Base-by-base conservation (phyloP, 495 filamentous ascomycete genomes). In the Aspergillus egyptiacus region DNA sequence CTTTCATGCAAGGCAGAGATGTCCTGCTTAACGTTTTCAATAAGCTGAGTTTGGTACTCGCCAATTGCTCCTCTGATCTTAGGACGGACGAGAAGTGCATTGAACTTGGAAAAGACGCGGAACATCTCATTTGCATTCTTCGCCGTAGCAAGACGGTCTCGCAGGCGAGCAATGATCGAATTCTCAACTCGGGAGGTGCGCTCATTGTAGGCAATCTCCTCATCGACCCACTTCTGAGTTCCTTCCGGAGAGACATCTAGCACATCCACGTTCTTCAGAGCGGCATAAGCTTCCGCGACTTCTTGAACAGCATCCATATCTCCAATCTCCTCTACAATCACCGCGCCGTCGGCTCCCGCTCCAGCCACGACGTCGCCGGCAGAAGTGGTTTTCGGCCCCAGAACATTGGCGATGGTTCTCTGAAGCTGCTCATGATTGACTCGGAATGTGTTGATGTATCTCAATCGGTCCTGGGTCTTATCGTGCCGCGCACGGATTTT, bases 61-160 rank as follows among this genome's bases (percentile, higher is more conserved):
- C 89, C 83, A 60, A 99, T 99, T 41, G 93, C 93, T 59, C 93
- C 90, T 34, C 93, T 82, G 63, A 99, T 96, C 73, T 97, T 97
- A 14, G 94, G 94, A 23, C 93, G 81, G 39, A 99, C 90, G 59
- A 99, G 91, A 39, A 99, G 83, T 22, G 93, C 94, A 60, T 99
- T 99, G 77, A 99, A 99, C 61, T 96, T 96, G 15, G 93, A 99
- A 63, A 97, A 97, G 37, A 99, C 93, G 30, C 94, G 87, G 64
- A 99, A 99, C 93, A 97, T 99, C 63, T 97, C 93, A 62, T 94
- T 97, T 17, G 93, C 93, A 44, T 84, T 91, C 74, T 91, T 97
- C 10, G 93, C 90, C 2, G 87, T 96, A 2, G 91, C 93, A 42
- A 99, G 74, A 33, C 93, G 85, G 68, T 99, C 93, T 58, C 94